A percentile compares a stretch with the other conserved stretches of the same genome.
These are phyloP conservation scores for Psidium friedrichsthalianum DNA, from an alignment of 345 rosid species.

Conservation along the genomic window DNA sequence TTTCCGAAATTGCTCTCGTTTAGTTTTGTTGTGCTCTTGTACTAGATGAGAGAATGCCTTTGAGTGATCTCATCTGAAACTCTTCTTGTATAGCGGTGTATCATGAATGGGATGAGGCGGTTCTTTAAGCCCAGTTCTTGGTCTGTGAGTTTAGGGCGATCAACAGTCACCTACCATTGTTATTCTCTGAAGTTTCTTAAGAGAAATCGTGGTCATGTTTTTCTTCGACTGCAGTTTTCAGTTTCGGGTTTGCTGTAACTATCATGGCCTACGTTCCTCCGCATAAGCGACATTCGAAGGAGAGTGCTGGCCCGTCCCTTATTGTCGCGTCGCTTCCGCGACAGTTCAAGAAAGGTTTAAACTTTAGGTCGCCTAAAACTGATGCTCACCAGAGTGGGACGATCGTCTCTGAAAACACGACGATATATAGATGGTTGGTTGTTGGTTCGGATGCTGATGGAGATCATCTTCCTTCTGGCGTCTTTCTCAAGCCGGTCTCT, in stretches of 20 bases:
- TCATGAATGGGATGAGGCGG: neutral
- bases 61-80: neutral
- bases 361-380: neutral
- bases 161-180: neutral
- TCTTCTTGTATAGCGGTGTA: neutral
- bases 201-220: neutral
- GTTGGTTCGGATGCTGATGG: neutral
- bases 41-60: neutral
- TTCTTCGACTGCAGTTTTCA: neutral
- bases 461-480: conserved; percentile 1
- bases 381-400: neutral
- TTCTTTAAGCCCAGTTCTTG: neutral
- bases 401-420: neutral
- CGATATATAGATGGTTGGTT: conserved; percentile 7
- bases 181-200: neutral
- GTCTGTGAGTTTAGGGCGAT: neutral
- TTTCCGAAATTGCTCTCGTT: neutral
- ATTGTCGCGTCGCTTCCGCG: neutral
- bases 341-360: neutral
- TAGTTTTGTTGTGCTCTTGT: neutral
- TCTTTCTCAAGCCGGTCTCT: conserved; percentile 1
- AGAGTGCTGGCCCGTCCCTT: neutral
- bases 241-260: neutral
- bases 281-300: conserved; percentile 31
- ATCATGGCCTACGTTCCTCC: conserved; percentile 53